Evolutionary conservation across 1,284 basidiomycete genomes (phyloP).

Genomic region (Pseudozyma hubeiensis): DNA sequence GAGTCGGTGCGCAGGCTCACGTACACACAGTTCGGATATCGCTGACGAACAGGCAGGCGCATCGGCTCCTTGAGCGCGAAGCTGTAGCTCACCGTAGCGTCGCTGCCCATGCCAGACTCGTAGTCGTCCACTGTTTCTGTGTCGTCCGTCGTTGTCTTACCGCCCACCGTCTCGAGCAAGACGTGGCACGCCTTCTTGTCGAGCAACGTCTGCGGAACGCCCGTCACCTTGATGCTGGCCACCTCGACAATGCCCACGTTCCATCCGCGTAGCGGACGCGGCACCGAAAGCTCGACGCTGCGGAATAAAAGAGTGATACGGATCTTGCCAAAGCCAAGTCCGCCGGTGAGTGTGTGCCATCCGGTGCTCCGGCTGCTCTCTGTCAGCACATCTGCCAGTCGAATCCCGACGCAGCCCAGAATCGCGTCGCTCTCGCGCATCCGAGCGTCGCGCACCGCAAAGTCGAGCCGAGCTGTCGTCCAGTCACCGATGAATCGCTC

Average conservation of each 20-base stretch:
- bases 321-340: constrained; percentile 61
- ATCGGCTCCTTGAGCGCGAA: constrained; percentile 46
- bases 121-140: constrained; percentile 37
- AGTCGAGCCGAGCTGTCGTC: constrained; percentile 57
- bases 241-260: constrained; percentile 61
- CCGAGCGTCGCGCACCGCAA: constrained; percentile 55
- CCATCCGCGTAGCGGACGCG: constrained; percentile 60
- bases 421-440: constrained; percentile 62
- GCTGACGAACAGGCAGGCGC: constrained; percentile 47
- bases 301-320: constrained; percentile 58
- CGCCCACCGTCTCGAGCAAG: constrained; percentile 53
- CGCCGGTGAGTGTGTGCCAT: constrained; percentile 59
- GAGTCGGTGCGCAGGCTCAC: constrained; percentile 55
- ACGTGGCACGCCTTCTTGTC: constrained; percentile 54
- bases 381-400: constrained; percentile 52
- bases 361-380: constrained; percentile 42
- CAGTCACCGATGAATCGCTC: constrained; percentile 60
- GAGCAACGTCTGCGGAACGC: constrained; percentile 35
- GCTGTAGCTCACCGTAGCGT: constrained; percentile 44
- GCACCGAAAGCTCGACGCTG: constrained; percentile 55
- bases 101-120: constrained; percentile 33
- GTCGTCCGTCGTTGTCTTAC: constrained; percentile 44
- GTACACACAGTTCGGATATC: constrained; percentile 47
- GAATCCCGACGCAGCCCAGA: constrained; percentile 57
- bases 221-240: constrained; percentile 36